phyloP scores from a whole-genome alignment of 305 asterid species.

The Rubia tinctorum region DNA sequence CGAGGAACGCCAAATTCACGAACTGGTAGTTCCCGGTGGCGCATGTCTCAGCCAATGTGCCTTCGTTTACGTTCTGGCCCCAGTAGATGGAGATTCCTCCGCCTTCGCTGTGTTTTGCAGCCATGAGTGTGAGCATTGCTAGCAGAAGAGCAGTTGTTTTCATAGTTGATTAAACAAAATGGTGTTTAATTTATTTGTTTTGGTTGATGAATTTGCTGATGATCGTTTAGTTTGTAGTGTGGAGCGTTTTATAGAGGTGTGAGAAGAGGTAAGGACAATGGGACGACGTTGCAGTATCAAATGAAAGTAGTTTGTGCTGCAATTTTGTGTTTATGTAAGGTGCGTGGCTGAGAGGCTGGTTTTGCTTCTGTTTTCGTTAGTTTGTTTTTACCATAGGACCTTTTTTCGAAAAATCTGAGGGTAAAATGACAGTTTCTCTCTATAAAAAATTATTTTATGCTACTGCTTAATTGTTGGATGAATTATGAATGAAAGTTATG shows the following conservation, averaged over 20 bases:
- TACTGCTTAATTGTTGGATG: too few species aligned
- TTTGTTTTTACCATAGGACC: not conserved
- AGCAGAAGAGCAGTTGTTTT: not conserved
- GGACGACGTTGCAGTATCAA: too few species aligned
- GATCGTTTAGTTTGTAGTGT: not conserved
- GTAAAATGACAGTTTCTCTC: not conserved
- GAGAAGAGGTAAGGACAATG: not conserved
- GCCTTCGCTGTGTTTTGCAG: not conserved
- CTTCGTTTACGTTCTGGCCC: conserved; percentile 29
- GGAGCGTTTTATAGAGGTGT: conserved; percentile 2
- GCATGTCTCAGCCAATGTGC: conserved; percentile 21
- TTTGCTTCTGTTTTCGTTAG: not conserved
- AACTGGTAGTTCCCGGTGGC: conserved; percentile 18
- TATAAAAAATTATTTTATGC: too few species aligned
- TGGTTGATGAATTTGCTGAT: not conserved
- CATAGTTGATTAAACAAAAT: too few species aligned
- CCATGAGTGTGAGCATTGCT: not conserved
- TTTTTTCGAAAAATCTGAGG: not conserved
- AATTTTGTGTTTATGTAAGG: conserved; percentile 4
- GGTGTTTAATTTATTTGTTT: not conserved
- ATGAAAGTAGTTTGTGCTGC: not conserved
- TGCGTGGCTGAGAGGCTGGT: conserved; percentile 5
- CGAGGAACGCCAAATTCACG: not conserved
- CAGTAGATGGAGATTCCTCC: conserved; percentile 25
- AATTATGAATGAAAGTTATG: too few species aligned